A percentile compares a stretch with the other conserved stretches of the same genome.
Conservation (phyloP, 2,329 filamentous ascomycete genomes). For the Sphaceloma murrayae region DNA sequence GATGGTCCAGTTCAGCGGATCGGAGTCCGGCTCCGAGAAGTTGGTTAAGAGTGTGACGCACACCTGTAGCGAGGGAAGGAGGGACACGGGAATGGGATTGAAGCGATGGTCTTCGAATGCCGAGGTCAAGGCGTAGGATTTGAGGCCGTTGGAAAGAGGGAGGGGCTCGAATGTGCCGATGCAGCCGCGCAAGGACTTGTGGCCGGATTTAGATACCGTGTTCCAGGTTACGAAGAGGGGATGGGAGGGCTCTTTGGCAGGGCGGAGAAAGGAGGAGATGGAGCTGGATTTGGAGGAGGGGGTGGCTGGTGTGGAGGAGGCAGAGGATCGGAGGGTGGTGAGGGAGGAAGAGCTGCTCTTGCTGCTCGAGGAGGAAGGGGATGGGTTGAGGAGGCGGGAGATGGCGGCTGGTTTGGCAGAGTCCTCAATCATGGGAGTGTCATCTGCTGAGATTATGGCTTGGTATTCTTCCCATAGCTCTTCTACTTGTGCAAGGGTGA, state of each 20-base stretch:
- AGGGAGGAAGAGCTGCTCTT: constrained; percentile 25
- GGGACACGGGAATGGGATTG: constrained; percentile 54
- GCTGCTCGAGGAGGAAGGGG: constrained; percentile 24
- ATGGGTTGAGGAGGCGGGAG: constrained; percentile 33
- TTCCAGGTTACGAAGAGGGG: constrained; percentile 97
- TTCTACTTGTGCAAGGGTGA: constrained; percentile 60
- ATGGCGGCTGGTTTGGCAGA: constrained; percentile 34
- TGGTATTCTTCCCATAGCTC: constrained; percentile 53
- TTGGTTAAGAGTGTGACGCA: constrained; percentile 60
- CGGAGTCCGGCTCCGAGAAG: constrained; percentile 49
- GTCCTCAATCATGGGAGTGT: constrained; percentile 25
- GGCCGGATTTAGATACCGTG: constrained; percentile 50
- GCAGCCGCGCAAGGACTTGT: constrained; percentile 73
- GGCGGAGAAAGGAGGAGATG: constrained; percentile 28
- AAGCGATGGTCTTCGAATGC: constrained; percentile 57
- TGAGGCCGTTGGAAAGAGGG: constrained; percentile 61
- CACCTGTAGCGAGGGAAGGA: constrained; percentile 61
- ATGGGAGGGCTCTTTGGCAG: constrained; percentile 32
- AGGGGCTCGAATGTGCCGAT: constrained; percentile 87
- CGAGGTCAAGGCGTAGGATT: constrained; percentile 74
- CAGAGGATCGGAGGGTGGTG: constrained; percentile 17
- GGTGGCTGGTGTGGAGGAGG: constrained; percentile 31
- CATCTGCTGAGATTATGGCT: constrained; percentile 25
- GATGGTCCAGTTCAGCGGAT: constrained; percentile 74
- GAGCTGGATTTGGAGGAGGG: constrained; percentile 40